These are phyloP conservation scores for Tricholoma bakamatsutake DNA, from an alignment of 768 basidiomycete genomes.

Conservation along the genomic window DNA sequence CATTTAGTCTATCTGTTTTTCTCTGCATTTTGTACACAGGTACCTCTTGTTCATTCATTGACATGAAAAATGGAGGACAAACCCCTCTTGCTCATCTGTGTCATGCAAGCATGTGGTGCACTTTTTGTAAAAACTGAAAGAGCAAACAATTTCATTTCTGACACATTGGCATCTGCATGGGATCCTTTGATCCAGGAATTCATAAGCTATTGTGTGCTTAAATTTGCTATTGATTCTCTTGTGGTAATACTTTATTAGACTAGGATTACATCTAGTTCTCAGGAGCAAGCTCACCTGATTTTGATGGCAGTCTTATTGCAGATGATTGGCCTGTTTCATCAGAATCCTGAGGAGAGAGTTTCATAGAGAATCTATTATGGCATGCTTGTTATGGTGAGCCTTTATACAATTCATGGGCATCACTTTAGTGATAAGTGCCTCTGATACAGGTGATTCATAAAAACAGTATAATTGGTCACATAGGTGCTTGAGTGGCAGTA, in stretches of 20 bases:
- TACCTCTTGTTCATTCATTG: conserved; percentile 50
- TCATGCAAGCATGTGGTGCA: conserved; percentile 60
- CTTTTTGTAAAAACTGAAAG: conserved; percentile 46
- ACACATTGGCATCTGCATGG: conserved; percentile 34
- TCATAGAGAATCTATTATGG: conserved; percentile 51
- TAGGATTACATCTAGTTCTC: conserved; percentile 27
- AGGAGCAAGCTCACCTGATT: conserved; percentile 37
- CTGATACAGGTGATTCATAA: conserved; percentile 39
- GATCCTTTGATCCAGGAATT: conserved; percentile 49
- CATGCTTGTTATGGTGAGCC: conserved; percentile 53
- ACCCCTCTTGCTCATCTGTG: conserved; percentile 43
- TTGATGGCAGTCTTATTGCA: conserved; percentile 47
- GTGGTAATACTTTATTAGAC: conserved; percentile 24
- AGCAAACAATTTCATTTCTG: conserved; percentile 43
- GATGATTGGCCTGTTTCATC: conserved; percentile 52
- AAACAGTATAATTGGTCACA: conserved; percentile 37
- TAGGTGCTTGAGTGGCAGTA: conserved; percentile 38
- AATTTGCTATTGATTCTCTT: conserved; percentile 11
- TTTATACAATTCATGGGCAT: background rate
- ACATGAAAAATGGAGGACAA: conserved; percentile 46
- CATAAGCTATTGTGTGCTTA: conserved; percentile 32
- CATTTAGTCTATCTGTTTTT: conserved; percentile 49
- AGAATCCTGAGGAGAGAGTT: conserved; percentile 40
- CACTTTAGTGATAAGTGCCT: background rate
- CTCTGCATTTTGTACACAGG: conserved; percentile 45